phyloP scores from a whole-genome alignment of 441 rosid genomes.

The Corymbia citriodora region DNA sequence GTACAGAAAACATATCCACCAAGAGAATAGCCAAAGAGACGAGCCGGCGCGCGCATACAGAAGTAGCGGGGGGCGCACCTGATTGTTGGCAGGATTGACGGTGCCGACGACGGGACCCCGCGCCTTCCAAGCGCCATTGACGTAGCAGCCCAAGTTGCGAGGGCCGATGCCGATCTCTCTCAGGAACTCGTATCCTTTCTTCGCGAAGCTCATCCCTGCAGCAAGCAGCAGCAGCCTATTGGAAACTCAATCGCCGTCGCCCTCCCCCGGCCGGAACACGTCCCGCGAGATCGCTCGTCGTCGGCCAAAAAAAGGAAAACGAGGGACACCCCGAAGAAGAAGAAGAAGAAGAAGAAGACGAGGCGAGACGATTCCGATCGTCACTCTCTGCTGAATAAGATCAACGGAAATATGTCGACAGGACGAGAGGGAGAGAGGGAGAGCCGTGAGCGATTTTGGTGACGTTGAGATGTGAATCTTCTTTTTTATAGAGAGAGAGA shows the following conservation, averaged over 20 bases:
- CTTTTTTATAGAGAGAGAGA: not conserved
- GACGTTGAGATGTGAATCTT: not conserved
- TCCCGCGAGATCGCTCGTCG: no score
- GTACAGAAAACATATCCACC: no score
- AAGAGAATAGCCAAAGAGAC: not conserved
- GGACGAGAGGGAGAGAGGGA: not conserved
- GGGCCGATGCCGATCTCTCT: slow-evolving; percentile 70
- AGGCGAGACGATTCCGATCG: not conserved
- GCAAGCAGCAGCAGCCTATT: no score
- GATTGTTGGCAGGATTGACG: slow-evolving; percentile 37
- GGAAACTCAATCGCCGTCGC: not conserved
- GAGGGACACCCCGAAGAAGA: no score
- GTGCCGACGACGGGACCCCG: slow-evolving; percentile 60
- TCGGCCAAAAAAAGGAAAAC: no score
- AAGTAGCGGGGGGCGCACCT: not conserved
- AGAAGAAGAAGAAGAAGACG: no score
- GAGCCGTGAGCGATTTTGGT: not conserved
- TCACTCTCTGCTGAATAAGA: not conserved
- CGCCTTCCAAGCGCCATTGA: slow-evolving; percentile 75
- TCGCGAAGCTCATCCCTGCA: slow-evolving; percentile 60
- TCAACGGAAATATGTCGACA: not conserved
- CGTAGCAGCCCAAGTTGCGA: slow-evolving; percentile 62
- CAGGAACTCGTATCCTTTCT: slow-evolving; percentile 60
- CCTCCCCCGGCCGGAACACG: not conserved
- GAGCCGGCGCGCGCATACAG: not conserved